Evolutionary conservation across 2,329 filamentous ascomycete species (phyloP).

Genomic region (Colletotrichum higginsianum): DNA sequence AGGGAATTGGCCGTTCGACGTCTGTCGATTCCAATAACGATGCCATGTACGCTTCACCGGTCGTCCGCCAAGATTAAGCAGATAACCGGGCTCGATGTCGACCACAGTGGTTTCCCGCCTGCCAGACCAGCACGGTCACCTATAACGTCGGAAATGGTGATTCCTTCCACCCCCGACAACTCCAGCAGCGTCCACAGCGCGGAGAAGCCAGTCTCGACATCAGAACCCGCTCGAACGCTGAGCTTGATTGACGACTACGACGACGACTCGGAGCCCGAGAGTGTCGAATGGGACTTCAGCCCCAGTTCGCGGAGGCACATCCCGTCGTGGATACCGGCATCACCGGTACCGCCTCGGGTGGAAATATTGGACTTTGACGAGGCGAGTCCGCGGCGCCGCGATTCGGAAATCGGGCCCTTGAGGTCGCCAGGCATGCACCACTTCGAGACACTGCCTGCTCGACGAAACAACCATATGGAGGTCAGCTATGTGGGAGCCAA

Average conservation of each 20-base stretch:
- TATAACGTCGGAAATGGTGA: neutral
- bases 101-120: slow-evolving; percentile 31
- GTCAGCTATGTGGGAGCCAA: slow-evolving; percentile 40
- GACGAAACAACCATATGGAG: slow-evolving; percentile 42
- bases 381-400: slow-evolving; percentile 35
- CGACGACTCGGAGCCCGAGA: slow-evolving; percentile 36
- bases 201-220: slow-evolving; percentile 4
- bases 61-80: slow-evolving; percentile 59
- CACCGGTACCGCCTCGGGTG: slow-evolving; percentile 36
- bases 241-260: slow-evolving; percentile 34
- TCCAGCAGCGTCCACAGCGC: slow-evolving; percentile 20
- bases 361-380: slow-evolving; percentile 35
- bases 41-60: slow-evolving; percentile 46
- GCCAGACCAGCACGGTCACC: slow-evolving; percentile 16
- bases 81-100: slow-evolving; percentile 58
- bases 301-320: slow-evolving; percentile 27
- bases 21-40: slow-evolving; percentile 27
- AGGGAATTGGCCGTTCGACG: slow-evolving; percentile 30
- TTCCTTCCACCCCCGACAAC: slow-evolving; percentile 17
- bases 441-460: slow-evolving; percentile 42
- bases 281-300: slow-evolving; percentile 36
- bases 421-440: slow-evolving; percentile 43
- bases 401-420: slow-evolving; percentile 35
- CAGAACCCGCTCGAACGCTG: slow-evolving; percentile 39
- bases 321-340: slow-evolving; percentile 39